Base-by-base conservation (phyloP, 2,329 filamentous ascomycete genomes). In the Westerdykella ornata region DNA sequence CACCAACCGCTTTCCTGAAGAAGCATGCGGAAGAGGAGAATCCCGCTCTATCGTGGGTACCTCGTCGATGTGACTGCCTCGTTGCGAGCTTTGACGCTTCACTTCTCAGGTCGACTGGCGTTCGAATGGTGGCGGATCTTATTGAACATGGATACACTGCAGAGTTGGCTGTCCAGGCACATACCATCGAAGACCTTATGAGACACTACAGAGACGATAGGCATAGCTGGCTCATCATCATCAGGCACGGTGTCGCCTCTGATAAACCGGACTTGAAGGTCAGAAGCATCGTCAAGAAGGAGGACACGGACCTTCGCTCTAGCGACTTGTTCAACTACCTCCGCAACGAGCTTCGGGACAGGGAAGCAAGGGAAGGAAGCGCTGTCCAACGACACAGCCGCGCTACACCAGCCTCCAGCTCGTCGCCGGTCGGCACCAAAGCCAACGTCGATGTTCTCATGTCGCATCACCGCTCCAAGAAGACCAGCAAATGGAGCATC, bases 111-210 rank as follows among this genome's bases (percentile, higher is more conserved):
- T 84, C 83, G 0, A 76, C 77, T 0, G 89, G 88, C 1, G 72
- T 95, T 17, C 83, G 85, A 50, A 74, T 96, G 32, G 71, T 96
- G 7, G 80, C 84, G 43, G 78, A 77, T 18, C 75, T 98, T 3
- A 97, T 92, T 83, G 74, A 80, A 1, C 80, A 88, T 55, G 84
- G 86, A 42, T 85, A 97, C 60, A 90, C 82, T 46, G 88, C 90
- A 4, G 92, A 98, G 68, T 74, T 98, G 20, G 87, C 88, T 5
- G 78, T 81, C 19, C 86, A 94, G 58, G 78, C 85, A 1, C 77
- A 82, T 14, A 88, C 84, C 0, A 76, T 85, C 0, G 88, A 95
- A 70, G 86, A 92, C 47, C 72, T 95, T 9, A 72, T 87, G 12
- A 78, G 81, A 19, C 82, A 82, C 56, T 84, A 94, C 57, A 76